Evolutionary conservation across 2,329 filamentous ascomycete species (phyloP), one percentile per base, ranked within the genome.

Genomic region (Colletotrichum noveboracense): DNA sequence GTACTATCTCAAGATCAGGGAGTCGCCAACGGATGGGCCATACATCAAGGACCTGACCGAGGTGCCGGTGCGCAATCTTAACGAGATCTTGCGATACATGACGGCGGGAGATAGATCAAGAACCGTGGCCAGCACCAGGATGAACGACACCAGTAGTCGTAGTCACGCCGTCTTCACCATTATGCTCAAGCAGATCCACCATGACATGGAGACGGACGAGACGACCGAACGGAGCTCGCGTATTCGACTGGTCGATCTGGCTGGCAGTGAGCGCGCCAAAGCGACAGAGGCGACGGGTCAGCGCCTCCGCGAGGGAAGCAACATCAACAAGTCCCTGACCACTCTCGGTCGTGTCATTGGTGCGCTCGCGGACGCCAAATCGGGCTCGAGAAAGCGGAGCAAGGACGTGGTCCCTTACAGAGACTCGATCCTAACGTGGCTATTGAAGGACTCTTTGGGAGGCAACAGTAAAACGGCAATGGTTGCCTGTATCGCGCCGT

Each of bases 401-500:
- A 88, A 88, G 78, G 91, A 91, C 78, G 91, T 96, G 32, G 91
- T 99, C 4, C 97, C 97, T 7, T 99, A 98, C 85, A 93, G 97
- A 78, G 97, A 99, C 85, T 98, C 95, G 2, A 93, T 94, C 79
- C 86, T 93, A 67, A 93, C 92, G 1, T 93, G 96, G 96, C 90
- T 99, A 6, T 90, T 99, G 78, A 98, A 98, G 84, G 97, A 99
- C 85, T 97, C 95, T 2, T 89, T 99, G 0, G 97, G 97, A 14
- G 97, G 97, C 71, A 99, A 99, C 89, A 96, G 94, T 82, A 99
- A 98, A 86, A 99, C 97, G 12, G 97, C 97, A 77, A 99, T 99
- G 97, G 98, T 99, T 80, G 97, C 97, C 10, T 98, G 97, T 83
- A 98, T 99, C 79, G 94, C 96, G 7, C 97, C 97, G 0, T 93